Percentiles rank a stretch among this genome's conserved stretches.
Evolutionary conservation across 2,329 filamentous ascomycete genomes (phyloP).

Genomic region (Ceratocystis diversiconidia): DNA sequence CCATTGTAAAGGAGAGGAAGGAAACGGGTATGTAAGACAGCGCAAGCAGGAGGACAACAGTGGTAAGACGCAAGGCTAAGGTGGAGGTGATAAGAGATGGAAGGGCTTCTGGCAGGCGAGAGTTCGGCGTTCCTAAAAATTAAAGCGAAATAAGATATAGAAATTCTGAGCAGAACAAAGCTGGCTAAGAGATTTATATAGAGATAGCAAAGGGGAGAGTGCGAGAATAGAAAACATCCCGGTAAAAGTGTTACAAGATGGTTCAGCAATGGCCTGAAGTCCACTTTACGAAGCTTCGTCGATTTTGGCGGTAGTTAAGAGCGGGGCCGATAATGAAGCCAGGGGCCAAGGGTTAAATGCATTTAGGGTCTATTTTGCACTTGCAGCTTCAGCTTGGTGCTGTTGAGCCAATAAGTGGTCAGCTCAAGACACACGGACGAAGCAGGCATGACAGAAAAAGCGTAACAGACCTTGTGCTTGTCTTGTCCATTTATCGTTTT

Average conservation of each 20-base stretch:
- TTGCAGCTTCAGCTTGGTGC: neutral
- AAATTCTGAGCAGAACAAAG: too few species aligned
- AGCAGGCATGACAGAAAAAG: neutral
- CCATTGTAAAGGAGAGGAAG: neutral
- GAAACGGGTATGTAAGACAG: neutral
- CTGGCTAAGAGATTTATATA: too few species aligned
- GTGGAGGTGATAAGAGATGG: neutral
- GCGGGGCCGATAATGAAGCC: neutral
- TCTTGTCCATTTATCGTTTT: neutral
- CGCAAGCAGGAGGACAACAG: neutral
- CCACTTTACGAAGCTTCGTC: too few species aligned
- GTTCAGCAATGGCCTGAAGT: too few species aligned
- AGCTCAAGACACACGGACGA: neutral
- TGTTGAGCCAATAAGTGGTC: neutral
- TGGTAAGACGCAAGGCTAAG: neutral
- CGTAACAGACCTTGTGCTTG: neutral
- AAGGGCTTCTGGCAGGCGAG: neutral
- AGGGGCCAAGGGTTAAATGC: neutral
- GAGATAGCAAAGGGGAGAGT: too few species aligned
- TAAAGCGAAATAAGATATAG: too few species aligned
- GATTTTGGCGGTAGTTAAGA: neutral
- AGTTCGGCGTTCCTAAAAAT: too few species aligned
- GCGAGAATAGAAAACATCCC: too few species aligned
- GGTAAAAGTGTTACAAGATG: too few species aligned
- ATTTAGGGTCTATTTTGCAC: neutral